These are phyloP conservation scores for Helichrysum umbraculigerum DNA, from an alignment of 129 eudicot species.

Conservation along the genomic window DNA sequence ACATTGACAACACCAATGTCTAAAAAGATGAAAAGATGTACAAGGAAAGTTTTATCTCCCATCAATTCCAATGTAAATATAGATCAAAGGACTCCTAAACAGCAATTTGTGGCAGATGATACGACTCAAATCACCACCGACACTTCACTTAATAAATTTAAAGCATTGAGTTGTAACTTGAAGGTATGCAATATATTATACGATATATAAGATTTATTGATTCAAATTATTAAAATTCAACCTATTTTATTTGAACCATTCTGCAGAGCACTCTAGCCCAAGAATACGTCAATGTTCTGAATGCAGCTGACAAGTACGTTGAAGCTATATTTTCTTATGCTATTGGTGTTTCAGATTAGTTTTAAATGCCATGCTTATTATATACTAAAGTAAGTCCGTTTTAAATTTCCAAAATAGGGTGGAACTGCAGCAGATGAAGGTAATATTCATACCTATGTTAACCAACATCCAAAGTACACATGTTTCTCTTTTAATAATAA, in stretches of 20 bases:
- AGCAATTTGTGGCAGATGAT: too few species aligned
- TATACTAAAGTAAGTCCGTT: constrained; percentile 11
- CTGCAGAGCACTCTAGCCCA: too few species aligned
- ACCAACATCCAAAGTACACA: not conserved
- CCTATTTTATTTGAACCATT: too few species aligned
- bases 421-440: constrained; percentile 82
- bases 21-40: constrained; percentile 24
- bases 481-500: not conserved
- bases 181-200: too few species aligned
- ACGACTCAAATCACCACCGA: too few species aligned
- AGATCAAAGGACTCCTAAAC: too few species aligned
- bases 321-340: not conserved
- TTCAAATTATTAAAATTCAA: too few species aligned
- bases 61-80: too few species aligned
- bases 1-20: constrained; percentile 13
- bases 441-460: constrained; percentile 19
- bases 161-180: too few species aligned
- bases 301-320: constrained; percentile 64
- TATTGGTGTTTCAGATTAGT: not conserved
- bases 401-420: constrained; percentile 44
- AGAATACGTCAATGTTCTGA: constrained; percentile 69
- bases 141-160: too few species aligned
- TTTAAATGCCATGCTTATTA: not conserved
- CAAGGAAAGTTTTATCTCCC: too few species aligned
- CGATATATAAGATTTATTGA: too few species aligned